Base-by-base conservation (phyloP, 2,329 filamentous ascomycete species). In the Xylariales sp. region DNA sequence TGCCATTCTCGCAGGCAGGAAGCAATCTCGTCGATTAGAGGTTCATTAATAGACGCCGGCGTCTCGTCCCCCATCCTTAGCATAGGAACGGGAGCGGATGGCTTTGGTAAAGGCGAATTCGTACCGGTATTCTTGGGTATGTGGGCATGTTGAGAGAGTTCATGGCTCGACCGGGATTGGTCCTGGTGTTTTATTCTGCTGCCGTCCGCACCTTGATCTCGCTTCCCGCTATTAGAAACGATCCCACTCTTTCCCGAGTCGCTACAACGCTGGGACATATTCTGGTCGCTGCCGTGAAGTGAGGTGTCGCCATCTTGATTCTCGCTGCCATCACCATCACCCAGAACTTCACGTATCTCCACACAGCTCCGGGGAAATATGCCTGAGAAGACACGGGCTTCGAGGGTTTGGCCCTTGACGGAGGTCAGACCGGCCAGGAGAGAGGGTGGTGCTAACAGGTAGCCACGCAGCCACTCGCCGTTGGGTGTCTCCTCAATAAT, bases 1-100 rank as follows among this genome's bases (percentile, higher is more conserved):
- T 99, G 95, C 97, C 96, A 99, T 85, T 99, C 96, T 74, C 96
- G 89, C 70, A 99, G 82, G 78, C 96, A 99, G 3, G 94, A 97
- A 14, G 96, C 94, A 74, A 99, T 98, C 80, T 99, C 96, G 80
- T 99, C 96, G 30, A 99, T 94, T 69, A 99, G 81, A 2, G 96
- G 96, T 78, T 99, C 97, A 8, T 92, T 90, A 16, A 88, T 85
- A 5, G 94, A 97, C 0, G 93, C 97, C 1, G 94, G 93, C 1
- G 94, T 97, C 82, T 99, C 96, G 77, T 99, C 96, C 66, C 96
- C 96, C 78, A 99, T 95, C 80, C 97, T 97, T 61, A 99, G 86
- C 92, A 98, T 96, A 4, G 96, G 96, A 8, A 99, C 94, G 0
- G 96, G 96, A 10, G 97, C 97, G 10, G 93, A 89, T 36, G 95